phyloP scores from a whole-genome alignment of 805 yeast species.

The Ogataea methanolica region DNA sequence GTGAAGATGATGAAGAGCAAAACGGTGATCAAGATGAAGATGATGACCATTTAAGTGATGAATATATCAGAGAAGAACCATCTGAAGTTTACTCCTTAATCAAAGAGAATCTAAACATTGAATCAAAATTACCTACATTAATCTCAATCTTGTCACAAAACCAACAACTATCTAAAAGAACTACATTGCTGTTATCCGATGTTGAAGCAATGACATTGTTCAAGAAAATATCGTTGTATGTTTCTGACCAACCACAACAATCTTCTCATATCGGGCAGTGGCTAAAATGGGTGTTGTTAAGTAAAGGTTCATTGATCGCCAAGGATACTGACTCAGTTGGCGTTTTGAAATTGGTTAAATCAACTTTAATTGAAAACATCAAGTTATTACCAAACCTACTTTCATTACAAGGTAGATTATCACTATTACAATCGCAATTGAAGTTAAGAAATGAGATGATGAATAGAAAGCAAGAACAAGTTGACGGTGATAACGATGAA shows the following conservation, averaged over 20 bases:
- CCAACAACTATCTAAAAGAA: slow-evolving; percentile 42
- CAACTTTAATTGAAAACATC: slow-evolving; percentile 51
- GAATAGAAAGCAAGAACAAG: slow-evolving; percentile 22
- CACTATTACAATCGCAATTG: slow-evolving; percentile 71
- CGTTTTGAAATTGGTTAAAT: slow-evolving; percentile 52
- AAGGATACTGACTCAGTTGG: slow-evolving; percentile 48
- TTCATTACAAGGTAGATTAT: slow-evolving; percentile 82
- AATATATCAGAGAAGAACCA: slow-evolving; percentile 21
- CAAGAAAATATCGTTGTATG: slow-evolving; percentile 40
- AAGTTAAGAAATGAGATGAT: slow-evolving; percentile 55
- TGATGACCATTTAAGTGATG: slow-evolving; percentile 10
- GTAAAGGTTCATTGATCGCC: slow-evolving; percentile 62
- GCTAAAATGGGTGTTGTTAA: slow-evolving; percentile 76
- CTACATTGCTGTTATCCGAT: slow-evolving; percentile 51
- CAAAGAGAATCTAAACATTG: slow-evolving; percentile 17
- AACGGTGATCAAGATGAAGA: slow-evolving; percentile 1
- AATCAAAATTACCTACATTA: slow-evolving; percentile 19
- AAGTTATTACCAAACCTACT: slow-evolving; percentile 61
- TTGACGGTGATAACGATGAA: slow-evolving; percentile 17
- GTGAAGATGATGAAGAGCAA: slow-evolving; percentile 4
- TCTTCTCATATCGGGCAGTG: slow-evolving; percentile 50
- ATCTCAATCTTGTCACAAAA: slow-evolving; percentile 28
- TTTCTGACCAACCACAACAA: slow-evolving; percentile 47
- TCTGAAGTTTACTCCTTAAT: slow-evolving; percentile 20
- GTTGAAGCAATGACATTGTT: slow-evolving; percentile 39